A percentile compares a stretch with the other conserved stretches of the same genome.
Conservation (phyloP, 2,329 filamentous ascomycete species). For the Phaeosphaeriaceae sp. region DNA sequence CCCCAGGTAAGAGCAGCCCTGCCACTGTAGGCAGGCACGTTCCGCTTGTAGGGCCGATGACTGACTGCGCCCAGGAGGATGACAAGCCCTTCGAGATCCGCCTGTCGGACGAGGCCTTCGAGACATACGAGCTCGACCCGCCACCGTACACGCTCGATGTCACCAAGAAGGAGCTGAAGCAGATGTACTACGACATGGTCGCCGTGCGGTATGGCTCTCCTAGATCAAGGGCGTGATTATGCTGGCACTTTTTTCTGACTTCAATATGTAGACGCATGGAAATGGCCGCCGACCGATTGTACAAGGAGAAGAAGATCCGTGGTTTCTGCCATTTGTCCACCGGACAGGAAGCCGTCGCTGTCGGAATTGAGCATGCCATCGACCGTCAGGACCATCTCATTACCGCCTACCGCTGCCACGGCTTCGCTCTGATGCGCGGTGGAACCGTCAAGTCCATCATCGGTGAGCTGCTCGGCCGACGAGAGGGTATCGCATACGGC, state of each 20-base stretch:
- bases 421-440: slow-evolving; percentile 96
- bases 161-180: slow-evolving; percentile 97
- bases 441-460: slow-evolving; percentile 61
- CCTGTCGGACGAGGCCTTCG: slow-evolving; percentile 98
- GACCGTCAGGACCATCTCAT: slow-evolving; percentile 92
- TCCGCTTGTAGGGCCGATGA: slow-evolving; percentile 7
- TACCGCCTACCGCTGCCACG: slow-evolving; percentile 98
- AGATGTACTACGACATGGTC: slow-evolving; percentile 99
- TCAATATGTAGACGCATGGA: slow-evolving; percentile 83
- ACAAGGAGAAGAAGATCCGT: slow-evolving; percentile 99
- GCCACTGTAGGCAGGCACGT: background rate
- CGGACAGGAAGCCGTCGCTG: slow-evolving; percentile 95
- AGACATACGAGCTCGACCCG: slow-evolving; percentile 98
- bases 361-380: slow-evolving; percentile 96
- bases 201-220: slow-evolving; percentile 75
- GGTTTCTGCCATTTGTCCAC: slow-evolving; percentile 99
- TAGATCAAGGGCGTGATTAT: background rate
- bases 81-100: slow-evolving; percentile 91
- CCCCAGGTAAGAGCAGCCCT: slow-evolving; percentile 62
- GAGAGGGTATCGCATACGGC: slow-evolving; percentile 96
- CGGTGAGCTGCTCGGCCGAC: slow-evolving; percentile 69
- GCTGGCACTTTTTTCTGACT: slow-evolving; percentile 15
- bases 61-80: slow-evolving; percentile 71
- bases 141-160: slow-evolving; percentile 90
- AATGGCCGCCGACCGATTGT: slow-evolving; percentile 97